These are phyloP conservation scores for Fusarium sp. DNA, from an alignment of 2,329 filamentous ascomycete genomes.

Conservation along the genomic window DNA sequence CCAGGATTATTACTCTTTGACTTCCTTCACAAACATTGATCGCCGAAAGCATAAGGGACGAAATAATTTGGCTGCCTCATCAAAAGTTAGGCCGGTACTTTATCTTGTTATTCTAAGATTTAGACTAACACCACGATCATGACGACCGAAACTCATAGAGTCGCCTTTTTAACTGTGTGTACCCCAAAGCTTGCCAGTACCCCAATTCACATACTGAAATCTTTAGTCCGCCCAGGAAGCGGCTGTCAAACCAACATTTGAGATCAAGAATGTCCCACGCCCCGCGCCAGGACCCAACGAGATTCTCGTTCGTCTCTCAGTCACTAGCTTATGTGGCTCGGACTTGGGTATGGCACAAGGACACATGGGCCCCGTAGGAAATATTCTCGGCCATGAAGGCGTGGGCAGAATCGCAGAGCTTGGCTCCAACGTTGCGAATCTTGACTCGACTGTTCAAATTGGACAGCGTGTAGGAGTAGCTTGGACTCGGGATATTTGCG, in stretches of 20 bases:
- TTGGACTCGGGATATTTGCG: constrained; percentile 53
- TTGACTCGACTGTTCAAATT: constrained; percentile 40
- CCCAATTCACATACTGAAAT: background rate
- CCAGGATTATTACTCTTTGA: background rate
- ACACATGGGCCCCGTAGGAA: constrained; percentile 49
- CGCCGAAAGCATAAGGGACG: background rate
- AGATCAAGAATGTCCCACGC: constrained; percentile 9
- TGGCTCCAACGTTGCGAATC: constrained; percentile 48
- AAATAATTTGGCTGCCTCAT: background rate
- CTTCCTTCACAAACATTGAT: rapidly evolving
- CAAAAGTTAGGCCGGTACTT: too few relatives aligned
- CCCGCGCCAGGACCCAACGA: constrained; percentile 39
- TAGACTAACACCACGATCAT: background rate
- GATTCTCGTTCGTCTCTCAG: constrained; percentile 50
- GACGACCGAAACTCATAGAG: constrained; percentile 20
- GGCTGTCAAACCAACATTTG: constrained; percentile 17
- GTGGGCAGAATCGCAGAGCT: constrained; percentile 54
- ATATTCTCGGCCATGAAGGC: constrained; percentile 58
- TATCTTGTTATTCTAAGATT: too few relatives aligned
- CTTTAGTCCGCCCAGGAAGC: constrained; percentile 21
- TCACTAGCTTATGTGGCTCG: constrained; percentile 54
- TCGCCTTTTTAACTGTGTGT: constrained; percentile 24
- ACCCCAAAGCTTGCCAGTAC: background rate
- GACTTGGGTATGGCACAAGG: constrained; percentile 53
- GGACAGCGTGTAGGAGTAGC: constrained; percentile 54